Conservation (phyloP, 345 rosid species). For the Syzygium aqueum region DNA sequence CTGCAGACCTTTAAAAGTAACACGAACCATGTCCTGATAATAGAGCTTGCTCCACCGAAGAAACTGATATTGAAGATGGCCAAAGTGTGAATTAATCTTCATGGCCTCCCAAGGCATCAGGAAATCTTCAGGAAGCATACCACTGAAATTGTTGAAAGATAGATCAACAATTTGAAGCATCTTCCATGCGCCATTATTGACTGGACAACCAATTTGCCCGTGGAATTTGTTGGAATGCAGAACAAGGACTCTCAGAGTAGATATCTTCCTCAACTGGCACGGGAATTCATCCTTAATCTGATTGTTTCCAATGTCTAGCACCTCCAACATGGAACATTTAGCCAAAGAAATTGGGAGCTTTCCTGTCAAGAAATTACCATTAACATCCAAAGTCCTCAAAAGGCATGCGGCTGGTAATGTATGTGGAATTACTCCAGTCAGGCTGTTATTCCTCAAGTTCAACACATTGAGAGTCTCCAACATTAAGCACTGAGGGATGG, state of each 20-base stretch:
- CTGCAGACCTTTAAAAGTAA: slow-evolving; percentile 27
- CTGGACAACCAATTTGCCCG: slow-evolving; percentile 17
- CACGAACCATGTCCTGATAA: slow-evolving; percentile 20
- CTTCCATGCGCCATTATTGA: neutral
- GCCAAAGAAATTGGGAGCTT: slow-evolving; percentile 14
- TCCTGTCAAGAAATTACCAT: slow-evolving; percentile 16
- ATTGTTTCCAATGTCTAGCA: slow-evolving; percentile 34
- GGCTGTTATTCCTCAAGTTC: no score
- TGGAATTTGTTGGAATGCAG: slow-evolving; percentile 31
- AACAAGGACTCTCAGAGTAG: slow-evolving; percentile 31
- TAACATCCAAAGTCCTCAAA: no score
- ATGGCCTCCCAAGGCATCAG: neutral
- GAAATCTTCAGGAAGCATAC: neutral
- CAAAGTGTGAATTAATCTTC: neutral
- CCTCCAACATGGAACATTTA: slow-evolving; percentile 23
- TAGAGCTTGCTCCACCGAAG: neutral
- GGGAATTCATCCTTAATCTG: slow-evolving; percentile 17
- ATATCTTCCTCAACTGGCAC: slow-evolving; percentile 14
- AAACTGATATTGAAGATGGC: slow-evolving; percentile 3
- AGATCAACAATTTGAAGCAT: slow-evolving; percentile 23
- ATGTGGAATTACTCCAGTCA: neutral
- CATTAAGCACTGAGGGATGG: no score
- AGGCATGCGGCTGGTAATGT: no score
- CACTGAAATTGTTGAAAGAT: slow-evolving; percentile 19
- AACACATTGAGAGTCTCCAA: no score